Evolutionary conservation across 2,329 filamentous ascomycete species (phyloP).

Genomic region (Fusarium pseudocircinatum): DNA sequence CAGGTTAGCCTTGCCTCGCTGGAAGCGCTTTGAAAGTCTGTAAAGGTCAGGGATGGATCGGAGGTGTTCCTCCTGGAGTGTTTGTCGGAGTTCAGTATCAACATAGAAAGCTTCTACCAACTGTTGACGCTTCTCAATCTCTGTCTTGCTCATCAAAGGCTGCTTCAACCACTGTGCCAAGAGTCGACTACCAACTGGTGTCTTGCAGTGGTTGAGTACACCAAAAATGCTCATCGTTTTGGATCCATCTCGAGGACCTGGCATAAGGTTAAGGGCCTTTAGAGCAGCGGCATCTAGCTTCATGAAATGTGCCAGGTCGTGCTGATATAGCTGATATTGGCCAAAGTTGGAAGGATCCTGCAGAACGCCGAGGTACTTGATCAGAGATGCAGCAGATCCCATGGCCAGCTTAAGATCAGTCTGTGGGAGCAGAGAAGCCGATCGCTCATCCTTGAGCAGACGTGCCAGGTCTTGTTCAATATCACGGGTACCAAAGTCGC

Average conservation of each 20-base stretch:
- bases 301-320: constrained; percentile 97
- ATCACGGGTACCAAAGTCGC: constrained; percentile 87
- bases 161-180: constrained; percentile 98
- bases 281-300: constrained; percentile 95
- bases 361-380: constrained; percentile 92
- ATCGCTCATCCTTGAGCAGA: constrained; percentile 85
- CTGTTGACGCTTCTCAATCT: constrained; percentile 92
- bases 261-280: constrained; percentile 96
- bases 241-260: constrained; percentile 90
- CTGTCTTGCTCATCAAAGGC: constrained; percentile 87
- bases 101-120: constrained; percentile 94
- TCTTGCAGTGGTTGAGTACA: constrained; percentile 96
- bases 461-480: constrained; percentile 95
- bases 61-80: constrained; percentile 95
- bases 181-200: constrained; percentile 87
- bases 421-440: constrained; percentile 81
- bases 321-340: constrained; percentile 96
- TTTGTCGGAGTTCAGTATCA: constrained; percentile 92
- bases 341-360: constrained; percentile 95
- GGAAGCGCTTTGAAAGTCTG: constrained; percentile 92
- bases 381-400: constrained; percentile 91
- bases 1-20: constrained; percentile 87
- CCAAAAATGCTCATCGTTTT: constrained; percentile 98
- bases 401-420: constrained; percentile 95
- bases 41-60: constrained; percentile 94